Evolutionary conservation across 495 filamentous ascomycete species (phyloP), one percentile per base, ranked within the genome.

Genomic region (Xylaria curta): DNA sequence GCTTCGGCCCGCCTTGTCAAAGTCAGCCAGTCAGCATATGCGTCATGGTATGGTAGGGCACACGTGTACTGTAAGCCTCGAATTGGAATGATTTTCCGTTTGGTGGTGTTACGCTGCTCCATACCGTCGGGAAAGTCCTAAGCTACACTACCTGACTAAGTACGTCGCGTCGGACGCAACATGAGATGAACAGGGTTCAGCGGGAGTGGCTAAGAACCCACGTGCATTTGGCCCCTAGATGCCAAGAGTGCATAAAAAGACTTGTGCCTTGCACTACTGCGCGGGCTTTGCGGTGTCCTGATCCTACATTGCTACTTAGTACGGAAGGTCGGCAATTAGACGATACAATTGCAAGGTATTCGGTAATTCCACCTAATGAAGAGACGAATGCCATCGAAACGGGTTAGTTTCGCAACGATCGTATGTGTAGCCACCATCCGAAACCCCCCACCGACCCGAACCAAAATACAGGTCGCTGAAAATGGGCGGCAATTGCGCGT

Each of bases 261-360:
- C 19, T 62, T 62, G 56, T 36, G 31, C 56, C 56, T 36, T 38
- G 54, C 56, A 59, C 56, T 59, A 58, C 54, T 58, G 26, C 49
- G 49, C 21, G 13, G 49, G 10, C 49, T 53, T 53, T 53, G 49
- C 1, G 7, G 21, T 53, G 49, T 26, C 21, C n/a, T 53, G 49
- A 24, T 53, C 8, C n/a, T 54, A 1, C 31, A 33, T 13, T 36
- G 19, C 12, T 59, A 7, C 56, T 38, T n/a, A 38, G 17, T 31
- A 19, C 19, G 56, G 56, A n/a, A 59, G 28, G 15, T 36, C 31
- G 56, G 51, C 24, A 54, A 38, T 6, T 59, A n/a, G 56, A n/a
- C 5, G 15, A 59, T 10, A 38, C 31, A 33, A n/a, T 31, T 5
- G 56, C 31, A 3, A 33, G 28, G 6, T 38, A 19, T 17, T 38